These are phyloP conservation scores for Talaromyces islandicus DNA, from an alignment of 2,329 filamentous ascomycete genomes.

Conservation along the genomic window DNA sequence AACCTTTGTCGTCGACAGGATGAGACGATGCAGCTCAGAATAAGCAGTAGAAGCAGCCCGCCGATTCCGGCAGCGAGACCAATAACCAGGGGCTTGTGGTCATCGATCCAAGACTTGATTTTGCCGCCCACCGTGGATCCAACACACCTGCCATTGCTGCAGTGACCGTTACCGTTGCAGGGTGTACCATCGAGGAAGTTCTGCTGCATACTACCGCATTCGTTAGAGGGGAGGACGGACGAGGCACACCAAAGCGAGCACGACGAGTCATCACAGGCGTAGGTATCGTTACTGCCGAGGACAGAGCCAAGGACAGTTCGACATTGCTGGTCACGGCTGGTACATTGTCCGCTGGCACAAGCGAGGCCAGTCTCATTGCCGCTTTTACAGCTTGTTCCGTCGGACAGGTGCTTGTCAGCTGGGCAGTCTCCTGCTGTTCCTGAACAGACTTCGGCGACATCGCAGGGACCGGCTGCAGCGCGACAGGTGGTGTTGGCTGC, in stretches of 20 bases:
- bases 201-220: conserved; percentile 73
- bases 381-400: conserved; percentile 60
- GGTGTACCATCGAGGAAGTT: conserved; percentile 90
- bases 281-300: conserved; percentile 68
- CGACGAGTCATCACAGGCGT: conserved; percentile 65
- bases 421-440: conserved; percentile 71
- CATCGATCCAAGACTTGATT: conserved; percentile 67
- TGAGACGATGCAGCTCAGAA: conserved; percentile 62
- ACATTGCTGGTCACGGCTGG: conserved; percentile 84
- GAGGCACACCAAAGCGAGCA: conserved; percentile 74
- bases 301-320: conserved; percentile 72
- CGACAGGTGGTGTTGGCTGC: conserved; percentile 70
- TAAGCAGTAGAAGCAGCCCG: conserved; percentile 61
- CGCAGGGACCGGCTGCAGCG: conserved; percentile 70
- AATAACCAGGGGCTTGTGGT: conserved; percentile 77
- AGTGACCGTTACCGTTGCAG: conserved; percentile 74
- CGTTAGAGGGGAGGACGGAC: conserved; percentile 58
- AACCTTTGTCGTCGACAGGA: conserved; percentile 44
- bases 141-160: conserved; percentile 69
- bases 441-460: conserved; percentile 76
- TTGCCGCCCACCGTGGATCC: conserved; percentile 65
- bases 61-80: conserved; percentile 69
- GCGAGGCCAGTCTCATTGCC: conserved; percentile 56
- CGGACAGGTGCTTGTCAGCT: conserved; percentile 58
- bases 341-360: conserved; percentile 92